A percentile compares a stretch with the other conserved stretches of the same genome.
Evolutionary conservation across 2,329 filamentous ascomycete genomes (phyloP).

Genomic region (Venturia effusa): DNA sequence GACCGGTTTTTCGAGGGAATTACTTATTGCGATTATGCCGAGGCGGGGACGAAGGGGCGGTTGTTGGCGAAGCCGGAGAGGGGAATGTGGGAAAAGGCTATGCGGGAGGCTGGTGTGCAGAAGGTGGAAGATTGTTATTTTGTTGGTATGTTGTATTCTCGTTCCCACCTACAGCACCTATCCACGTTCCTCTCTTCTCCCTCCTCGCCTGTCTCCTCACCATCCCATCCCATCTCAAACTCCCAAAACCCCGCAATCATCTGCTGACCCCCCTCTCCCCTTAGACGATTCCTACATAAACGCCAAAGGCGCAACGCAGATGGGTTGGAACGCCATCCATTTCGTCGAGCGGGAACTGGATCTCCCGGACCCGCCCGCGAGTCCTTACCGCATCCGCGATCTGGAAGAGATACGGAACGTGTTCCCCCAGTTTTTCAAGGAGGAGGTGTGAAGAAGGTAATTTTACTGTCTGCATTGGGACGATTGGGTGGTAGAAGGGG

Average conservation of each 20-base stretch:
- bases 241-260: too few species aligned
- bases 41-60: constrained; percentile 70
- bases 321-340: constrained; percentile 82
- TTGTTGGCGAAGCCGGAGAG: constrained; percentile 86
- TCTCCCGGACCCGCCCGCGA: constrained; percentile 52
- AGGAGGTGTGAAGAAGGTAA: too few species aligned
- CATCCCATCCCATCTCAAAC: background rate
- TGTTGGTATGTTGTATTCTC: constrained; percentile 54
- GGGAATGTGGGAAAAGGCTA: constrained; percentile 80
- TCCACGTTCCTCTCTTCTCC: background rate
- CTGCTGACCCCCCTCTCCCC: background rate
- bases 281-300: constrained; percentile 81
- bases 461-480: too few species aligned
- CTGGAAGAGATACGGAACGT: constrained; percentile 63
- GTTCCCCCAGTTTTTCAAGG: constrained; percentile 80
- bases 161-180: too few species aligned
- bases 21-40: constrained; percentile 88
- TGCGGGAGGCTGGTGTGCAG: constrained; percentile 67
- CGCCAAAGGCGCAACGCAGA: constrained; percentile 60
- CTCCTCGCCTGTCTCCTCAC: background rate
- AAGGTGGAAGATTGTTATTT: constrained; percentile 72
- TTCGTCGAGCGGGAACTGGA: constrained; percentile 67
- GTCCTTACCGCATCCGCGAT: constrained; percentile 63
- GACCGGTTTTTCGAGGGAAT: constrained; percentile 90
- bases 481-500: too few species aligned